phyloP scores from a whole-genome alignment of 139 green algal genomes.

The Tetratostichococcus sp. region DNA sequence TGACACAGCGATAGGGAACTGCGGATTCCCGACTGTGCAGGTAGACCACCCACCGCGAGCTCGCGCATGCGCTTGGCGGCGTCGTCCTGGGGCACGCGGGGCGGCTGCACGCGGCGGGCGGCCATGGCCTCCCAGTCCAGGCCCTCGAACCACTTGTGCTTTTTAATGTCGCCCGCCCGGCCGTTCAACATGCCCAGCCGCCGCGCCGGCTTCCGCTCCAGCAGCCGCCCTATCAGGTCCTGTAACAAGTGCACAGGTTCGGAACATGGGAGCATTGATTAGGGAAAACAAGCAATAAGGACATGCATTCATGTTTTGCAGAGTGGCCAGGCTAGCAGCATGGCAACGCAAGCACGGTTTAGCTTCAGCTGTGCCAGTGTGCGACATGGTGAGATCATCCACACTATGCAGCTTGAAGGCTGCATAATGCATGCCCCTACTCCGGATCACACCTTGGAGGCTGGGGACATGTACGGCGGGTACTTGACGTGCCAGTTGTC shows the following conservation, averaged over 20 bases:
- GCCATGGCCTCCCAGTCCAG: conserved; percentile 86
- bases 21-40: no score
- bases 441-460: conserved; percentile 59
- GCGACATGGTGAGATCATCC: no score
- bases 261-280: no score
- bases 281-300: no score
- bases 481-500: conserved; percentile 86
- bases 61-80: conserved; percentile 77
- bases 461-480: conserved; percentile 80
- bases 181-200: conserved; percentile 86
- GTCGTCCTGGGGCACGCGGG: conserved; percentile 72
- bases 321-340: conserved; percentile 11
- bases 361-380: no score
- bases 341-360: no score
- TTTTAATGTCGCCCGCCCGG: conserved; percentile 79
- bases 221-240: conserved; percentile 76
- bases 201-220: conserved; percentile 84
- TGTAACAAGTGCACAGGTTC: conserved; percentile 12
- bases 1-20: no score
- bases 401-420: no score
- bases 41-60: conserved; percentile 50
- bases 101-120: conserved; percentile 54
- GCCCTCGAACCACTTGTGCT: conserved; percentile 89
- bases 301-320: no score
- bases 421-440: no score